A percentile compares a stretch with the other conserved stretches of the same genome.
These are phyloP conservation scores for Phylloporus scabripes DNA, from an alignment of 768 basidiomycete genomes.

Conservation along the genomic window DNA sequence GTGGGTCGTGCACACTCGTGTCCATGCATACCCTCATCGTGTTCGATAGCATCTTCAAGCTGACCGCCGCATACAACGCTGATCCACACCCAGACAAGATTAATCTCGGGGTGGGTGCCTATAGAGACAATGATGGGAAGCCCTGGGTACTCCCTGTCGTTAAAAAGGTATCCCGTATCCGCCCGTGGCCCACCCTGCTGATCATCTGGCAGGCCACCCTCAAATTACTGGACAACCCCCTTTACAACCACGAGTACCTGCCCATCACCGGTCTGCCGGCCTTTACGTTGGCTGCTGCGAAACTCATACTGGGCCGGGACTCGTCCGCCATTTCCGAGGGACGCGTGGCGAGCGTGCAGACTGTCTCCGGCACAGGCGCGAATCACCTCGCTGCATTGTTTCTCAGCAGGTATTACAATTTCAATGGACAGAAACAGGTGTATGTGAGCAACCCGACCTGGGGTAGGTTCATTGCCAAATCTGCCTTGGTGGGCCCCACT, in stretches of 20 bases:
- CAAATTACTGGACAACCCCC: slow-evolving; percentile 60
- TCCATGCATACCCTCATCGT: slow-evolving; percentile 6
- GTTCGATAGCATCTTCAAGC: slow-evolving; percentile 71
- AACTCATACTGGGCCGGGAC: slow-evolving; percentile 70
- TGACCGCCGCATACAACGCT: slow-evolving; percentile 84
- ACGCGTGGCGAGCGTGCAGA: slow-evolving; percentile 79
- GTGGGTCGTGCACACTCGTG: slow-evolving; percentile 32
- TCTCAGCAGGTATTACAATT: slow-evolving; percentile 74
- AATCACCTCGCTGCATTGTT: slow-evolving; percentile 91
- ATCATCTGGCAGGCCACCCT: slow-evolving; percentile 56
- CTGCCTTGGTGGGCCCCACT: slow-evolving; percentile 1
- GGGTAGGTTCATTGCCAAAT: slow-evolving; percentile 48
- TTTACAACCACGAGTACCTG: slow-evolving; percentile 87
- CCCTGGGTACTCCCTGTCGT: slow-evolving; percentile 92
- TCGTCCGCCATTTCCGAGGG: slow-evolving; percentile 66
- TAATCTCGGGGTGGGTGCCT: slow-evolving; percentile 91
- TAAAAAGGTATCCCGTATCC: slow-evolving; percentile 57
- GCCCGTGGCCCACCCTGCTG: neutral
- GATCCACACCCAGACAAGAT: slow-evolving; percentile 73
- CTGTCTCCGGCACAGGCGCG: slow-evolving; percentile 93
- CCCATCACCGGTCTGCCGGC: slow-evolving; percentile 84
- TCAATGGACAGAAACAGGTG: slow-evolving; percentile 57
- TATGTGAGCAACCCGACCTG: slow-evolving; percentile 93
- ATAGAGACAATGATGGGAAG: slow-evolving; percentile 81
- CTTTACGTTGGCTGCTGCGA: slow-evolving; percentile 77